Base-by-base conservation (phyloP, 768 basidiomycete genomes). In the Naganishia friedmannii region DNA sequence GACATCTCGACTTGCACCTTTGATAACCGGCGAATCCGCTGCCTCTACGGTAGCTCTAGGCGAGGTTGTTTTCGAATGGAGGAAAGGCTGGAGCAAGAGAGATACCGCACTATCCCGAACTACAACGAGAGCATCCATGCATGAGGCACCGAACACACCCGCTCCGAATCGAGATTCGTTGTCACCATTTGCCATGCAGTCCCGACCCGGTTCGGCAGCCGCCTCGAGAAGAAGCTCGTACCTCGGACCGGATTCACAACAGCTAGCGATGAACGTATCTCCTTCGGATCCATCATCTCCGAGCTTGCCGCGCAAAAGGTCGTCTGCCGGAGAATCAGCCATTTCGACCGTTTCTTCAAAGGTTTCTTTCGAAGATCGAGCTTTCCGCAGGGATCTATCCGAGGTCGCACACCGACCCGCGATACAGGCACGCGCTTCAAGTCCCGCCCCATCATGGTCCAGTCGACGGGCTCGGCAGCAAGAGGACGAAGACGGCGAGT, bases 401-500 rank as follows among this genome's bases (percentile, higher is more conserved):
- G 60, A 63, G n/a, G 60, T 29, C 4, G 21, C 39, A 23, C 60
- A 42, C 12, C 60, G 23, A 26, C 34, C 57, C 5, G 28, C 42
- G 23, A 17, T 63, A 2, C 60, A 42, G 32, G 60, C 39, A 19
- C 60, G 60, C 28, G 60, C 60, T 28, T 39, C 60, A 21, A 63
- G 60, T 46, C 60, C 60, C 32, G 60, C 60, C 12, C 60, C 60
- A 12, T 63, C 60, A 6, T 42, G 23, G 23, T 42, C 21, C 42
- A 63, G 60, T 63, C 37, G 42, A 26, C 7, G 29, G 19, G 60
- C n/a, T 7, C 21, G 13, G 26, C 37, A 19, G 42, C 23, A 23
- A 13, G 23, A 42, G 37, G 60, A 63, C 21, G 77, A 86, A 1
- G 91, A 85, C 0, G 88, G 90, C 19, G 92, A 93, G 54, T 92